Evolutionary conservation across 441 rosid species (phyloP), one percentile per base, ranked within the genome.

Genomic region (Syzygium malaccense): DNA sequence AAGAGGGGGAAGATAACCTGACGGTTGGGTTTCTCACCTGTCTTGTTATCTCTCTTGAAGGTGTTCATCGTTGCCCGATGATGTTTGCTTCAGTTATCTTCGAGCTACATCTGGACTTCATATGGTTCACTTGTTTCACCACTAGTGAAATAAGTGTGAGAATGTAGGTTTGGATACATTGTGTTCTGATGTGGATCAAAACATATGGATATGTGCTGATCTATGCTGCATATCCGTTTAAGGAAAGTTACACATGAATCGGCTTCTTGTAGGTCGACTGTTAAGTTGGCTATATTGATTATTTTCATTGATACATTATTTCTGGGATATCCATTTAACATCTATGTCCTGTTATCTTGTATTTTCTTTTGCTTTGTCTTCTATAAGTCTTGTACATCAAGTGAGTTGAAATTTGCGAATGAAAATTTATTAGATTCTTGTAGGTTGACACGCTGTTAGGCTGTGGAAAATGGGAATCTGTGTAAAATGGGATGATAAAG

Each of bases 401-500:
- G 80, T 71, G 26, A 11, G n/a, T n/a, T n/a, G n/a, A n/a, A n/a
- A n/a, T n/a, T n/a, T n/a, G n/a, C n/a, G 51, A 62, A 23, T 48
- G 32, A 53, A 53, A 79, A 87, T 90, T 90, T 64, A 88, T 87
- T 66, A 11, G 89, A 57, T 88, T 60, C 64, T 90, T 93, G 86
- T 92, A 96, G 98, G 96, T 95, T 60, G 96, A 93, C 83, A 78
- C 90, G 5, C 91, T 97, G 92, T 88, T 96, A 89, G 96, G 95
- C 45, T 41, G 45, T 41, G 45, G 5, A 41, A 41, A 41, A 45
- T 45, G 48, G 48, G 48, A 45, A 45, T 45, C 91, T 88, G 91
- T 86, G 91, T 97, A 86, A 97, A 95, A 91, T 95, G 99, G 98
- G 98, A 98, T 37, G 94, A 95, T 86, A 95, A 94, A 94, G 97